Percentiles rank a stretch among this genome's conserved stretches.
phyloP scores from a whole-genome alignment of 768 basidiomycete species.

The Psilocybe azurescens region DNA sequence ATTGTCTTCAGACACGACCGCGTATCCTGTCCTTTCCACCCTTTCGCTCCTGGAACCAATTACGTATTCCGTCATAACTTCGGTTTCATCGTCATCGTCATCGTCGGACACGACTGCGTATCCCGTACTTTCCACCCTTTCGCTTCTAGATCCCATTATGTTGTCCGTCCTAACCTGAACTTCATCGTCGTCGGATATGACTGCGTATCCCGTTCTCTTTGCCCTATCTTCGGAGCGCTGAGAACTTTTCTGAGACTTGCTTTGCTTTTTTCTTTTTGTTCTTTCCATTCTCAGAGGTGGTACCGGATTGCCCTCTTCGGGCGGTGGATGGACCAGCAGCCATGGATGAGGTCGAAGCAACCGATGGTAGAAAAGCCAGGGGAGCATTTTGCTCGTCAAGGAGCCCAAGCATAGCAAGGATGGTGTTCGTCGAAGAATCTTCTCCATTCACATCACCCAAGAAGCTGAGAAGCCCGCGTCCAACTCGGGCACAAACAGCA shows the following conservation, averaged over 20 bases:
- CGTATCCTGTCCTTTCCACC: background rate
- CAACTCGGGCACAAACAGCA: constrained; percentile 34
- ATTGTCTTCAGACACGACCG: background rate
- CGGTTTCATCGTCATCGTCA: too few species aligned
- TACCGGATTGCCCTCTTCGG: background rate
- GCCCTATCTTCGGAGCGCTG: background rate
- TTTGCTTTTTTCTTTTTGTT: too few species aligned
- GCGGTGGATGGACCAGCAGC: background rate
- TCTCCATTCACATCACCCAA: constrained; percentile 51
- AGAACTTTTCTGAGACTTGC: background rate
- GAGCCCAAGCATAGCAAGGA: constrained; percentile 43
- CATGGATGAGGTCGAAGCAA: background rate
- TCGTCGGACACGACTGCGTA: too few species aligned
- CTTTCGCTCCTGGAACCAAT: background rate
- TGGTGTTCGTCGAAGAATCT: constrained; percentile 34
- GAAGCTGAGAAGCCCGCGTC: constrained; percentile 41
- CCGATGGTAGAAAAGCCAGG: background rate
- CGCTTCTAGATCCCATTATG: too few species aligned
- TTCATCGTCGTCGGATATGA: background rate
- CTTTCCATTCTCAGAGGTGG: too few species aligned
- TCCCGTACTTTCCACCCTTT: too few species aligned
- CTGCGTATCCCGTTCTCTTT: background rate
- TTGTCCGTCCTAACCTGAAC: background rate
- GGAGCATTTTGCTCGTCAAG: constrained; percentile 26
- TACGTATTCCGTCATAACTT: too few species aligned